Base-by-base conservation (phyloP, 805 yeast species). In the Spencermartinsiella europaea region DNA sequence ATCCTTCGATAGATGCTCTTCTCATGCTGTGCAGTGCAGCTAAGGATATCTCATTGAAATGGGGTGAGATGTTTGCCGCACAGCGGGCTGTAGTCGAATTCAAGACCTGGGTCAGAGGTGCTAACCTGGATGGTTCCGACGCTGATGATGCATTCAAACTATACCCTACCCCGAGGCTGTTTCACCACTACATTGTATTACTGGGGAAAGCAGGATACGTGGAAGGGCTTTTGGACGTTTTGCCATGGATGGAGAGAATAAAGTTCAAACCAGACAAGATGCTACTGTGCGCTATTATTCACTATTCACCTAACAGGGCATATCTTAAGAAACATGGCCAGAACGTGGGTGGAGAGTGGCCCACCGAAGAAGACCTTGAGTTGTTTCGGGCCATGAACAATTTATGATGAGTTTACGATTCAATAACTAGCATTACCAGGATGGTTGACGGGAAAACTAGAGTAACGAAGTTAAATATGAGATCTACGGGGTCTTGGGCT, bases 41-140 rank as follows among this genome's bases (percentile, higher is more conserved):
- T 4, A 58, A 66, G 52, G 45, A 48, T 35, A 44, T 52, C 1
- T 36, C 48, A 1, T 43, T 73, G 2, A 42, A 64, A 15, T 81
- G 86, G 86, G 78, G 68, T 7, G 63, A 65, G 1, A 42, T 70
- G 34, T 74, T 65, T 44, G 85, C 89, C 0, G 68, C 82, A 1
- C 86, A 81, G 53, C 68, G 79, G 21, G 80, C 85, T 0, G 69
- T 80, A 2, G 72, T 68, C 34, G 85, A 82, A 58, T 76, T 82
- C 61, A 72, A 76, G 47, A 50, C 50, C 21, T 60, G 63, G 54
- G 68, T 71, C 1, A 64, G 74, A 35, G 71, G 63, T n/a, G 54
- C 66, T 0, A 50, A 48, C 21, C 54, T 56, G 1, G 70, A 66
- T 44, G 56, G 54, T n/a, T 46, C 54, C 3, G 55, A 55, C 27